These are phyloP conservation scores for Tieghemostelium lacteum DNA, from an alignment of 78 protist genomes.

Conservation along the genomic window DNA sequence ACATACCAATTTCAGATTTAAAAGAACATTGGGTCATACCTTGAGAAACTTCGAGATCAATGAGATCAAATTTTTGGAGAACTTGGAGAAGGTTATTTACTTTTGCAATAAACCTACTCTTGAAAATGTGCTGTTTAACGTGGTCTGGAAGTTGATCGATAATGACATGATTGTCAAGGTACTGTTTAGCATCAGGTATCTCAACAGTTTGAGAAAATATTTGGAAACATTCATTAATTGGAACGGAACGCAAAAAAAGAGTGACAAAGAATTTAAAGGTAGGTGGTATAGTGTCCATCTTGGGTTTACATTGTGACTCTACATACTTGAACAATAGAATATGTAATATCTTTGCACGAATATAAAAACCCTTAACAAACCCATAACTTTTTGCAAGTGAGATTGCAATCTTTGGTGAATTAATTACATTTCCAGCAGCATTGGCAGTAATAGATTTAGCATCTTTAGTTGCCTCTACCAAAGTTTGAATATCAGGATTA, in stretches of 20 bases:
- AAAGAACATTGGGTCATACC: not conserved
- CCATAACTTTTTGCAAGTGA: not conserved
- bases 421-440: too few relatives aligned
- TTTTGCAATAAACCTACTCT: not conserved
- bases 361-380: not conserved
- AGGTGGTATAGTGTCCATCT: not conserved
- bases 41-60: not conserved
- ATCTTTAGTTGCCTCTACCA: not conserved
- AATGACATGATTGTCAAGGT: too few relatives aligned
- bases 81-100: not conserved
- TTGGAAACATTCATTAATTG: not conserved
- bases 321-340: not conserved
- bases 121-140: not conserved
- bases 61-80: not conserved
- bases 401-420: not conserved
- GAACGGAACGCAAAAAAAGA: not conserved
- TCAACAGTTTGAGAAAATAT: not conserved
- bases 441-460: not conserved
- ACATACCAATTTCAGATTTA: not conserved
- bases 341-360: not conserved
- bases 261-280: not conserved
- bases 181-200: not conserved
- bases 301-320: not conserved
- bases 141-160: not conserved
- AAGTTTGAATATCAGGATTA: not conserved